phyloP scores from a whole-genome alignment of 345 rosid species.

The Arabis hirsuta region DNA sequence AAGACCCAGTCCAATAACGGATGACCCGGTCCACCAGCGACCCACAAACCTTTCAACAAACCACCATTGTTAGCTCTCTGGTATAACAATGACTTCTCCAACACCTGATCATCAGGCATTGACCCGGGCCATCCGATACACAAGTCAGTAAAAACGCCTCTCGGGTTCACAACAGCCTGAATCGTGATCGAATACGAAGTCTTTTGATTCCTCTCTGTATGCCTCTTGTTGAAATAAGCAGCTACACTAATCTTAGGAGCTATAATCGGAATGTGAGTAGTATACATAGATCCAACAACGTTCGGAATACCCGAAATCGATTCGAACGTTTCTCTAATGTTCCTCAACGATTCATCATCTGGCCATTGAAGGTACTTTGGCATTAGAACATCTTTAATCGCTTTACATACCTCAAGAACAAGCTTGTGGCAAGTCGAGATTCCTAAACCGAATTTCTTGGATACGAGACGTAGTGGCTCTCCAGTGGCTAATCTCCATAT shows the following conservation, averaged over 20 bases:
- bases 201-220: conserved; percentile 79
- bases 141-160: conserved; percentile 78
- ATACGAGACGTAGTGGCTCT: conserved; percentile 71
- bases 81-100: conserved; percentile 72
- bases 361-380: conserved; percentile 84
- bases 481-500: conserved; percentile 89
- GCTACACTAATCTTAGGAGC: conserved; percentile 81
- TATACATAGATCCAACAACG: conserved; percentile 77
- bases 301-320: conserved; percentile 66
- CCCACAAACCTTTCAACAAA: conserved; percentile 64
- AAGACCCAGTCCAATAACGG: conserved; percentile 81
- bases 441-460: conserved; percentile 77
- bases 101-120: conserved; percentile 76
- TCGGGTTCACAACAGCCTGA: conserved; percentile 73
- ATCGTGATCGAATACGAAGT: conserved; percentile 75
- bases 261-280: conserved; percentile 80
- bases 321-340: conserved; percentile 54
- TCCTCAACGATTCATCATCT: conserved; percentile 56
- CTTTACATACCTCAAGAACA: conserved; percentile 78
- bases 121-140: conserved; percentile 93
- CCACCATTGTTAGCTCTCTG: conserved; percentile 75
- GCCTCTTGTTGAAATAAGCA: conserved; percentile 77
- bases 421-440: conserved; percentile 84
- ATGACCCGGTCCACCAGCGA: conserved; percentile 68
- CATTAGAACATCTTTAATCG: conserved; percentile 74